Conservation (phyloP, 495 filamentous ascomycete species). For the Staphylotrichum tortipilum region DNA sequence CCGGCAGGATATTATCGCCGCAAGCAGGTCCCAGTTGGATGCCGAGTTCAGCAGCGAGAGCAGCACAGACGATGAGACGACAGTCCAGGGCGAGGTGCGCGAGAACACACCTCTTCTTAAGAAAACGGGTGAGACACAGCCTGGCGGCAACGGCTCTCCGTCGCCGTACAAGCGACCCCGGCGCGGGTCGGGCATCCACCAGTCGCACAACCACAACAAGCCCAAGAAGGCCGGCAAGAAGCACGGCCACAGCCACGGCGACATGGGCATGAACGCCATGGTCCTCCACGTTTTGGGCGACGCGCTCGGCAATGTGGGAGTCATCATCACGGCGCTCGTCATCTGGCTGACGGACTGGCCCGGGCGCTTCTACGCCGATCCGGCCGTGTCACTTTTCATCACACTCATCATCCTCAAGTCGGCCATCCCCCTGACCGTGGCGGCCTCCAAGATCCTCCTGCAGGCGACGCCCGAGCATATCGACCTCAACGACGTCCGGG, state of each 20-base stretch:
- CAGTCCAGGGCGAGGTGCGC: constrained; percentile 16
- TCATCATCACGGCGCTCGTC: constrained; percentile 83
- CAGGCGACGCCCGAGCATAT: constrained; percentile 87
- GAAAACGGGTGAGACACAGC: constrained; percentile 6
- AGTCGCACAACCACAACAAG: constrained; percentile 71
- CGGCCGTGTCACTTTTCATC: constrained; percentile 90
- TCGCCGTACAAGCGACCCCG: constrained; percentile 21
- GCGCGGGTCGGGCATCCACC: constrained; percentile 42
- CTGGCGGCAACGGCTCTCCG: constrained; percentile 17
- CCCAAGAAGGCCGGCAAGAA: constrained; percentile 57
- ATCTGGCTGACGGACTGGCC: constrained; percentile 75
- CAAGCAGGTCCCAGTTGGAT: constrained; percentile 42
- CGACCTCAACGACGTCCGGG: constrained; percentile 80
- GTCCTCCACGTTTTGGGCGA: constrained; percentile 95
- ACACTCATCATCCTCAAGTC: constrained; percentile 89
- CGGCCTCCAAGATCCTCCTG: constrained; percentile 85
- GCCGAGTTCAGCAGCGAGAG: constrained; percentile 44
- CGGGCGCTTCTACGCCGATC: constrained; percentile 71
- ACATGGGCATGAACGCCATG: constrained; percentile 97
- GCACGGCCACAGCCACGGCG: constrained; percentile 66
- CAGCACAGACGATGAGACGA: constrained; percentile 43
- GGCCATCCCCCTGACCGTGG: constrained; percentile 84
- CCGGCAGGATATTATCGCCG: constrained; percentile 81
- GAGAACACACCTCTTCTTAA: constrained; percentile 42
- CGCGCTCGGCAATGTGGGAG: constrained; percentile 92